Evolutionary conservation across 805 yeast genomes (phyloP).

Genomic region (Kodamaea laetipori): DNA sequence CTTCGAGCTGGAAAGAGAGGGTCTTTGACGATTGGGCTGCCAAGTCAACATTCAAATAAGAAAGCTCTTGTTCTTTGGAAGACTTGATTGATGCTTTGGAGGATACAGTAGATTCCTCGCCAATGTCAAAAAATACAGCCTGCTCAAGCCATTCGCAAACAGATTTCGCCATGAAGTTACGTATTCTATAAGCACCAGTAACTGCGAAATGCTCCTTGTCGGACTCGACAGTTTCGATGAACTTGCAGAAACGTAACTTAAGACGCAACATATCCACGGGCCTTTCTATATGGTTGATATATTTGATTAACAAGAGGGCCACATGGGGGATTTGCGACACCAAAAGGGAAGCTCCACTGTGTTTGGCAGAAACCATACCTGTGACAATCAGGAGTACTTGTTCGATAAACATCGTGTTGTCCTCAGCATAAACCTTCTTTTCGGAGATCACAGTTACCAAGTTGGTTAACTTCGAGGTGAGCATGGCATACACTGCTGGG

Average conservation of each 20-base stretch:
- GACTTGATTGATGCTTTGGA: conserved; percentile 17
- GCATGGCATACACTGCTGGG: conserved; percentile 53
- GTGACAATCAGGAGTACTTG: conserved; percentile 52
- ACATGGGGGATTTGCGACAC: conserved; percentile 35
- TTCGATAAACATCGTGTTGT: conserved; percentile 45
- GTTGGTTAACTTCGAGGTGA: conserved; percentile 47
- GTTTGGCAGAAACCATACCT: conserved; percentile 33
- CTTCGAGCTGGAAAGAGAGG: conserved; percentile 54
- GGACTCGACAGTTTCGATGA: conserved; percentile 36
- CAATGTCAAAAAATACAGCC: conserved; percentile 44
- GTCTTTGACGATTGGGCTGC: conserved; percentile 65
- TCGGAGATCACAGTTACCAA: conserved; percentile 38
- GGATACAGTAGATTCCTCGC: background rate
- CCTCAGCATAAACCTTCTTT: conserved; percentile 26
- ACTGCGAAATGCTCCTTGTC: conserved; percentile 36
- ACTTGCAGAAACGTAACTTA: conserved; percentile 46
- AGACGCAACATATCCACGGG: conserved; percentile 35
- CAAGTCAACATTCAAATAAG: conserved; percentile 56
- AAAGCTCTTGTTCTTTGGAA: conserved; percentile 39
- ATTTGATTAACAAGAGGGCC: conserved; percentile 29
- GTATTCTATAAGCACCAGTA: conserved; percentile 47
- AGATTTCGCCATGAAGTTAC: conserved; percentile 50
- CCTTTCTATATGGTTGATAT: conserved; percentile 31
- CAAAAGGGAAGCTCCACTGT: conserved; percentile 39
- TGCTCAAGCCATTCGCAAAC: conserved; percentile 57